phyloP scores from a whole-genome alignment of 768 basidiomycete genomes.

The Hemileccinum rubropunctum region DNA sequence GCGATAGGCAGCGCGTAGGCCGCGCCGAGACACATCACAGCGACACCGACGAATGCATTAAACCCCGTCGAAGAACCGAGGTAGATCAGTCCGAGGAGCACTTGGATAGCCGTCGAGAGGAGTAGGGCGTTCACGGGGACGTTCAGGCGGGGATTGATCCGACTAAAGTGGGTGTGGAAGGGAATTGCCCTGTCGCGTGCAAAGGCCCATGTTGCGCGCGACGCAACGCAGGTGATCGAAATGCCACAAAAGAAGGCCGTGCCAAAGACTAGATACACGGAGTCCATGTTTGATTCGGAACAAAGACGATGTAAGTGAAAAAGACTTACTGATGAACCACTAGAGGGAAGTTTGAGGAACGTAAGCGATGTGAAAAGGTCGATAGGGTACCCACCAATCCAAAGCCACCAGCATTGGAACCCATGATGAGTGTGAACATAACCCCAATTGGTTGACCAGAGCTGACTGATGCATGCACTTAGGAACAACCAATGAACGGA shows the following conservation, averaged over 20 bases:
- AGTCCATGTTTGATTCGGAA: neutral
- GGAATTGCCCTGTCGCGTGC: slow-evolving; percentile 67
- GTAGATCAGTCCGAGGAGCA: slow-evolving; percentile 60
- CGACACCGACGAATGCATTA: slow-evolving; percentile 66
- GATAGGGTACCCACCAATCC: slow-evolving; percentile 43
- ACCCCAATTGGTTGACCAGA: slow-evolving; percentile 63
- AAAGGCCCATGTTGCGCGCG: slow-evolving; percentile 70
- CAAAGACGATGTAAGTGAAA: neutral
- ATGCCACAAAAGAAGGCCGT: slow-evolving; percentile 61
- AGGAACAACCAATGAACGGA: neutral
- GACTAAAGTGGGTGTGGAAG: slow-evolving; percentile 45
- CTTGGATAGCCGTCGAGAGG: slow-evolving; percentile 55
- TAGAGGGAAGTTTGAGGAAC: slow-evolving; percentile 4
- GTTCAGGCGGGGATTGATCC: slow-evolving; percentile 40
- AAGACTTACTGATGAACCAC: slow-evolving; percentile 42
- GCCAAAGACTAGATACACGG: slow-evolving; percentile 42
- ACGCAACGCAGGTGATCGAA: slow-evolving; percentile 64
- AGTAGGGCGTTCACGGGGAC: slow-evolving; percentile 61
- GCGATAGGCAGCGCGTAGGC: slow-evolving; percentile 62
- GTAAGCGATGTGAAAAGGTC: neutral
- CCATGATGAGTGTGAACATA: slow-evolving; percentile 61
- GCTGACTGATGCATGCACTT: slow-evolving; percentile 36
- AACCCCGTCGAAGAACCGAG: slow-evolving; percentile 62
- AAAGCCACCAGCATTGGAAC: slow-evolving; percentile 58
- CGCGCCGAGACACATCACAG: slow-evolving; percentile 63